phyloP scores from a whole-genome alignment of 306 rosid genomes.

The Pueraria montana region DNA sequence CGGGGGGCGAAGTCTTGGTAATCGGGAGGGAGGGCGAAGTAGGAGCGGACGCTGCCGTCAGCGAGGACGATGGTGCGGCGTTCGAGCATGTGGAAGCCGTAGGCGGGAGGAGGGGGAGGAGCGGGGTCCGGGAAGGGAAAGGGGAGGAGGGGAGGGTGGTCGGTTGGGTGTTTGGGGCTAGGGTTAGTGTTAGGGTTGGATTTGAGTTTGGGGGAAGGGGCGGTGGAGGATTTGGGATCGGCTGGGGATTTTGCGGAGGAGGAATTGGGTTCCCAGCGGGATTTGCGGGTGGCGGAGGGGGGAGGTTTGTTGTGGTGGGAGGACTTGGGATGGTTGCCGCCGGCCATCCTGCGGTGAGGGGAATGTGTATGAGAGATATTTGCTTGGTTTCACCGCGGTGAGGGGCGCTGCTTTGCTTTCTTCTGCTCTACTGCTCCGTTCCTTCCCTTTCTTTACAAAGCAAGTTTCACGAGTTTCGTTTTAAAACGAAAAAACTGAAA shows the following conservation, averaged over 20 bases:
- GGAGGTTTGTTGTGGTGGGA: conserved; percentile 47
- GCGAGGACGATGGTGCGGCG: conserved; percentile 93
- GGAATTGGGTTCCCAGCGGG: conserved; percentile 80
- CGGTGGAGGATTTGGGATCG: conserved; percentile 53
- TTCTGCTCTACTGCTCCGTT: neutral
- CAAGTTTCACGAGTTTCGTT: neutral
- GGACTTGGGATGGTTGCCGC: conserved; percentile 66
- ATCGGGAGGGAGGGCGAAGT: conserved; percentile 91
- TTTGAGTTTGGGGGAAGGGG: conserved; percentile 60
- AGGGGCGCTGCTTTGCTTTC: neutral
- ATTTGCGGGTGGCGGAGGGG: conserved; percentile 68
- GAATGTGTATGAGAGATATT: neutral
- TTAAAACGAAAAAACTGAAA: neutral
- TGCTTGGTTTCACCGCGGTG: neutral
- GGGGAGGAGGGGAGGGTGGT: conserved; percentile 44
- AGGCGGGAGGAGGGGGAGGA: conserved; percentile 88
- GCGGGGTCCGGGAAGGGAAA: conserved; percentile 71
- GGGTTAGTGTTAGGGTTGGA: conserved; percentile 27
- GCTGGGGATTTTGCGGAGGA: conserved; percentile 52
- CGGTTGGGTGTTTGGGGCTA: conserved; percentile 49
- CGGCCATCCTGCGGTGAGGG: conserved; percentile 67
- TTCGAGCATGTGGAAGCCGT: conserved; percentile 97
- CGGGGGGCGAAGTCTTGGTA: conserved; percentile 73
- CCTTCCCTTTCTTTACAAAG: neutral
- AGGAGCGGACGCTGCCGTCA: conserved; percentile 90